phyloP scores from a whole-genome alignment of 2,329 filamentous ascomycete genomes.

The Aspergillus flavus region DNA sequence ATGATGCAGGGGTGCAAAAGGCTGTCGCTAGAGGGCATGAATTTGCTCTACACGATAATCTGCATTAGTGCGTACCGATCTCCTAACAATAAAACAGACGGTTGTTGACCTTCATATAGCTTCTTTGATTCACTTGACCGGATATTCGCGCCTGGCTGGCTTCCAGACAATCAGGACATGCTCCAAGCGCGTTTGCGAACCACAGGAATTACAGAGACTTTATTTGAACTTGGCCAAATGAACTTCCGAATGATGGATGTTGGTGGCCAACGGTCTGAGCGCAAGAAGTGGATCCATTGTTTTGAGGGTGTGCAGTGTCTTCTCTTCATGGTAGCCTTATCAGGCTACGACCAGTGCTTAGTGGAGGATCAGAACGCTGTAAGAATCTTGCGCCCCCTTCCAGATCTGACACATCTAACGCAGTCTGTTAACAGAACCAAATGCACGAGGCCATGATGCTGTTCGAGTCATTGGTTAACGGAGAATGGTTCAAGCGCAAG shows the following conservation, averaged over 20 bases:
- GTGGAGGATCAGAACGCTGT: conserved; percentile 96
- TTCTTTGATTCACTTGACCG: conserved; percentile 81
- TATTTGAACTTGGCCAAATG: conserved; percentile 87
- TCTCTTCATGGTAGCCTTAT: conserved; percentile 91
- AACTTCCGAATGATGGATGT: conserved; percentile 98
- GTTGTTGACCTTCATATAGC: conserved; percentile 50
- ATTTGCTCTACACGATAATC: conserved; percentile 93
- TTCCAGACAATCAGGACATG: conserved; percentile 93
- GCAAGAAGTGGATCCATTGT: conserved; percentile 97
- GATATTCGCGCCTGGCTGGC: conserved; percentile 74
- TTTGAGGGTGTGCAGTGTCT: conserved; percentile 93
- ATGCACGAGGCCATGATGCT: conserved; percentile 89
- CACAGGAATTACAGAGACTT: conserved; percentile 92
- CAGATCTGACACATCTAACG: conserved; percentile 15
- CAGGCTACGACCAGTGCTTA: conserved; percentile 93
- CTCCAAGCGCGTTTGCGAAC: conserved; percentile 86
- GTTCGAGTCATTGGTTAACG: conserved; percentile 83
- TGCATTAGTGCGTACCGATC: conserved; percentile 73
- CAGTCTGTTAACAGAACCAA: conserved; percentile 65
- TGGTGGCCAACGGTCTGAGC: conserved; percentile 86
- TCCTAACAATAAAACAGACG: conserved; percentile 7
- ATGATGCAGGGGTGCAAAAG: conserved; percentile 77
- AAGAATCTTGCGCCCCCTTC: conserved; percentile 44
- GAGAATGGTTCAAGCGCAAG: conserved; percentile 81
- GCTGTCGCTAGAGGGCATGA: conserved; percentile 95